Conservation (phyloP, 2,329 filamentous ascomycete genomes). For the Helotiales sp. region DNA sequence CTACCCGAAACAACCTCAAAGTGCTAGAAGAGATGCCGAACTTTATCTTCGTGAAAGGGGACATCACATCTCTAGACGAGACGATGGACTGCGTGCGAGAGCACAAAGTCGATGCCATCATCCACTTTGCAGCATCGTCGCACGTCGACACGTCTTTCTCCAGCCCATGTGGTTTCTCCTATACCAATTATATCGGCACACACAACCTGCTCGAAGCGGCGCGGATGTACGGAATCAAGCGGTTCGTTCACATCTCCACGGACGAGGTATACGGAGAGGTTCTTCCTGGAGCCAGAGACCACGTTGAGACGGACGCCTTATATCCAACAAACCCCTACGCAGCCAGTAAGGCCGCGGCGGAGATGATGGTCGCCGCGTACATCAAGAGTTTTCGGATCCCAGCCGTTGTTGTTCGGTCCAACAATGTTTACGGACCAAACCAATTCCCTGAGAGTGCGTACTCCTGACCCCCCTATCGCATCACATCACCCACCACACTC, state of each 20-base stretch:
- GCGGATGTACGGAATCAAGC: slow-evolving; percentile 70
- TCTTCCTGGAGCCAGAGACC: slow-evolving; percentile 70
- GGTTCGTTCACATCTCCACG: slow-evolving; percentile 83
- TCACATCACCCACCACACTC: no score
- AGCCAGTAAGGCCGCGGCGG: slow-evolving; percentile 79
- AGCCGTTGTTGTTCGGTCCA: slow-evolving; percentile 78
- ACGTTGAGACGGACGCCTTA: slow-evolving; percentile 74
- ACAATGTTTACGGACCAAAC: slow-evolving; percentile 85
- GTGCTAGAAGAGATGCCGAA: slow-evolving; percentile 70
- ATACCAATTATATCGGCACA: slow-evolving; percentile 81
- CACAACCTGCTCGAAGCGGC: slow-evolving; percentile 80
- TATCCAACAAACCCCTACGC: slow-evolving; percentile 83
- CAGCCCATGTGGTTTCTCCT: slow-evolving; percentile 80
- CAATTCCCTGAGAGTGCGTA: slow-evolving; percentile 80
- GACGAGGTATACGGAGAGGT: slow-evolving; percentile 88
- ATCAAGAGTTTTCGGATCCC: slow-evolving; percentile 82
- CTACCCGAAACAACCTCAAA: slow-evolving; percentile 79
- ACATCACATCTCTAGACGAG: slow-evolving; percentile 73
- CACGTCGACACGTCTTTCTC: slow-evolving; percentile 84
- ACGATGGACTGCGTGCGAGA: slow-evolving; percentile 73
- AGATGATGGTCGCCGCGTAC: slow-evolving; percentile 89
- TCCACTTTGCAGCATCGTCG: slow-evolving; percentile 86
- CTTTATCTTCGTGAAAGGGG: slow-evolving; percentile 80
- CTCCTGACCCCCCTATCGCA: no score
- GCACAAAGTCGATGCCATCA: slow-evolving; percentile 76